These are phyloP conservation scores for Nidula niveotomentosa DNA, from an alignment of 1,284 basidiomycete species.

Conservation along the genomic window DNA sequence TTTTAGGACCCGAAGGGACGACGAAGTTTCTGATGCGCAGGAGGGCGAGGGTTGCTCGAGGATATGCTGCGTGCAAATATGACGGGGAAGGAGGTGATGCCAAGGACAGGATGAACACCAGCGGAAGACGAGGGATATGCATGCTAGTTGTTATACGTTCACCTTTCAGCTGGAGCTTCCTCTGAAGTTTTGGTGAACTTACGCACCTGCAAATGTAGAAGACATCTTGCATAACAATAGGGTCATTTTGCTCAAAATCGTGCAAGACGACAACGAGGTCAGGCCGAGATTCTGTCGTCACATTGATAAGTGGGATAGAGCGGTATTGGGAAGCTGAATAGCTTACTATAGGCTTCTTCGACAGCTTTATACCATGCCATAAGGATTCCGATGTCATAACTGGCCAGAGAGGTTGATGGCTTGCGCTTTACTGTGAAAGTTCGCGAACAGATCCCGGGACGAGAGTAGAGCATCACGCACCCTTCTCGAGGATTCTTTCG, in stretches of 20 bases:
- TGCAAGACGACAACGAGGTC: conserved; percentile 59
- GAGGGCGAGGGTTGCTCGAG: conserved; percentile 54
- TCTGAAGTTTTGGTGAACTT: background rate
- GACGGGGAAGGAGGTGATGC: conserved; percentile 57
- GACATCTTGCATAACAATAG: conserved; percentile 58
- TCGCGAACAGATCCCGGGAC: background rate
- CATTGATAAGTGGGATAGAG: too few relatives aligned
- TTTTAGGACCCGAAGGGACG: conserved; percentile 42
- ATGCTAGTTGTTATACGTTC: conserved; percentile 21
- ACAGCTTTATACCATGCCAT: conserved; percentile 54
- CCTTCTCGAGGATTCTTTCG: conserved; percentile 17
- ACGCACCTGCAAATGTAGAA: conserved; percentile 67
- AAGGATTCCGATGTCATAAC: conserved; percentile 59
- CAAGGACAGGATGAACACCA: conserved; percentile 60
- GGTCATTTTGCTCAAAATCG: conserved; percentile 70
- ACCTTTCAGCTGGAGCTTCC: background rate
- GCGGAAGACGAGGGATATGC: conserved; percentile 48
- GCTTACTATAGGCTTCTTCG: conserved; percentile 14
- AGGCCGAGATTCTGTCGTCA: conserved; percentile 14
- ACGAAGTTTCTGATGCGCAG: conserved; percentile 52
- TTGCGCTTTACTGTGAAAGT: conserved; percentile 35
- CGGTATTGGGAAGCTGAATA: too few relatives aligned
- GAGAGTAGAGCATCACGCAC: conserved; percentile 14
- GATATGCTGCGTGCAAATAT: conserved; percentile 56
- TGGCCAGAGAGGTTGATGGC: conserved; percentile 49